These are phyloP conservation scores for Mycotypha africana DNA, from an alignment of 371 early-diverging fungal genomes.

Conservation along the genomic window DNA sequence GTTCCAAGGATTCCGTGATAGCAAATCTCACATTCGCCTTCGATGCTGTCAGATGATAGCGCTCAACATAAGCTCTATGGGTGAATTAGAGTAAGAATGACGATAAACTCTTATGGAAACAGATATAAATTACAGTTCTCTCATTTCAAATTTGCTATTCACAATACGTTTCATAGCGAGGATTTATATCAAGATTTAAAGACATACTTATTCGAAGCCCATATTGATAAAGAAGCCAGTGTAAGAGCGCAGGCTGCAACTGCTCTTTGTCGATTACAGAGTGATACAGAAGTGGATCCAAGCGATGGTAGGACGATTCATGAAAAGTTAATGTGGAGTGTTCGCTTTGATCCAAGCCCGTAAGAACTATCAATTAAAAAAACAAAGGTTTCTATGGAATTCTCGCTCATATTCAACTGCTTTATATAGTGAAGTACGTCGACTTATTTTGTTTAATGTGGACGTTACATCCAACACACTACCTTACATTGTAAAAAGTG, in stretches of 20 bases:
- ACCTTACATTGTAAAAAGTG: slow-evolving; percentile 67
- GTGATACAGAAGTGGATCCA: slow-evolving; percentile 50
- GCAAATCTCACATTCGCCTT: slow-evolving; percentile 69
- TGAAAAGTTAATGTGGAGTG: slow-evolving; percentile 53
- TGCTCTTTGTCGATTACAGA: slow-evolving; percentile 75
- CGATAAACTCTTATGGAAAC: no score
- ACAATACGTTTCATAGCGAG: slow-evolving; percentile 45
- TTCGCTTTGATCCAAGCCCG: slow-evolving; percentile 77
- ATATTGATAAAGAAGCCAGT: slow-evolving; percentile 77
- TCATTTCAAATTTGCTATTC: background rate
- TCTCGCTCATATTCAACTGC: slow-evolving; percentile 73
- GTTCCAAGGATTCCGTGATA: slow-evolving; percentile 68
- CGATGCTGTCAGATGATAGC: slow-evolving; percentile 80
- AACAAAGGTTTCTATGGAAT: slow-evolving; percentile 55
- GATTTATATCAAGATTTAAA: slow-evolving; percentile 68
- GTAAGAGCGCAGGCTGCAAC: slow-evolving; percentile 79
- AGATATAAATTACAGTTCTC: no score
- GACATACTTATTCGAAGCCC: slow-evolving; percentile 59
- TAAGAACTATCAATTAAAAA: no score
- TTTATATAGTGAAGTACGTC: slow-evolving; percentile 79
- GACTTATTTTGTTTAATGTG: slow-evolving; percentile 74
- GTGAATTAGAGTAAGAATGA: slow-evolving; percentile 71
- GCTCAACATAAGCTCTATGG: slow-evolving; percentile 65
- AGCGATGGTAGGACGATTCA: slow-evolving; percentile 58
- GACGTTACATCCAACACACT: slow-evolving; percentile 58